phyloP scores from a whole-genome alignment of 116 monocot genomes.

The Posidonia oceanica region DNA sequence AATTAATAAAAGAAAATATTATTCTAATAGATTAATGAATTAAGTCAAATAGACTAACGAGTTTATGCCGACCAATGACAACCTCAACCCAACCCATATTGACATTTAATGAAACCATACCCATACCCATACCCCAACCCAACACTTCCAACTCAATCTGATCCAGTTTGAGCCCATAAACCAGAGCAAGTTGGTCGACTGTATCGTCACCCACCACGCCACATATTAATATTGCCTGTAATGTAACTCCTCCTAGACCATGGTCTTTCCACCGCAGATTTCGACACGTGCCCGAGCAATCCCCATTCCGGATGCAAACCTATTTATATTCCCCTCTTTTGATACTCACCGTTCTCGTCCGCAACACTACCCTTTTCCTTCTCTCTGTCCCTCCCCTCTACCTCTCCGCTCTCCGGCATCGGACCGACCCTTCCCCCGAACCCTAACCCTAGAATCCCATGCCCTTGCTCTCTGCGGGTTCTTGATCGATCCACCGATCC shows the following conservation, averaged over 20 bases:
- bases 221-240: too few species aligned
- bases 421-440: background rate
- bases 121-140: too few species aligned
- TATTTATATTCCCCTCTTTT: conserved; percentile 19
- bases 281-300: conserved; percentile 9
- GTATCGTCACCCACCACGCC: too few species aligned
- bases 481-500: background rate
- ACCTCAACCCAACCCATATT: too few species aligned
- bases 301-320: conserved; percentile 16
- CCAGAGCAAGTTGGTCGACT: too few species aligned
- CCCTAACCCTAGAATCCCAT: conserved; percentile 8
- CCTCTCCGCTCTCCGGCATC: conserved; percentile 2
- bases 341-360: conserved; percentile 9
- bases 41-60: too few species aligned
- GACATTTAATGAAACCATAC: too few species aligned
- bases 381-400: background rate
- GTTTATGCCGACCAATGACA: too few species aligned
- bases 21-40: too few species aligned
- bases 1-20: too few species aligned
- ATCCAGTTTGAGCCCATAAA: too few species aligned
- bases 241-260: background rate
- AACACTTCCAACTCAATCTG: too few species aligned
- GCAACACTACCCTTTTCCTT: background rate
- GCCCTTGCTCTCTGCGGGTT: background rate
- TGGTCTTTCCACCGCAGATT: conserved; percentile 1